Evolutionary conservation across 1,139 yeast genomes (phyloP).

Genomic region (Debaryomyces sp.): DNA sequence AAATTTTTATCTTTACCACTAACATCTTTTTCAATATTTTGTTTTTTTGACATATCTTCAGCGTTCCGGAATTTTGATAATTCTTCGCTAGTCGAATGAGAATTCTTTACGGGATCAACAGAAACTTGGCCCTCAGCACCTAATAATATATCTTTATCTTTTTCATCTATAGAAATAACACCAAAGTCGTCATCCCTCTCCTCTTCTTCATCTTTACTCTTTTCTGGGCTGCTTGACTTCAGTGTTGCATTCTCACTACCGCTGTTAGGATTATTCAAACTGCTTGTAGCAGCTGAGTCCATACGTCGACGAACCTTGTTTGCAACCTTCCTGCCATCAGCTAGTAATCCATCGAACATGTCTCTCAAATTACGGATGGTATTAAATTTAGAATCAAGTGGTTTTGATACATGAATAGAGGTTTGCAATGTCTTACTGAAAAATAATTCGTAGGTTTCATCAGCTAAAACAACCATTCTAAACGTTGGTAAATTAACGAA

Average conservation of each 20-base stretch:
- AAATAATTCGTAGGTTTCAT: conserved; percentile 86
- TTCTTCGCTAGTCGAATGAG: conserved; percentile 11
- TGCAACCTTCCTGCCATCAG: conserved; percentile 92
- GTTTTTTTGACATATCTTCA: conserved; percentile 10
- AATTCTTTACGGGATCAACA: conserved; percentile 21
- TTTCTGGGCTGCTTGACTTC: conserved; percentile 28
- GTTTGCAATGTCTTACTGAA: conserved; percentile 68
- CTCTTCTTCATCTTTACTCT: conserved; percentile 40
- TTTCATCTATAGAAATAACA: conserved; percentile 48
- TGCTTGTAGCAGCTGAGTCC: conserved; percentile 60
- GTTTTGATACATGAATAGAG: conserved; percentile 69
- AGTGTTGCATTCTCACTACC: conserved; percentile 27
- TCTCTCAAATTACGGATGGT: conserved; percentile 72
- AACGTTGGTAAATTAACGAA: conserved; percentile 83
- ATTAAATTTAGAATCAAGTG: conserved; percentile 46
- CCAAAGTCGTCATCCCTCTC: conserved; percentile 52
- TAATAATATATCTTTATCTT: conserved; percentile 47
- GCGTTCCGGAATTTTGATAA: conserved; percentile 17
- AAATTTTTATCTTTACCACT: conserved; percentile 18
- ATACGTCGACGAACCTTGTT: conserved; percentile 83
- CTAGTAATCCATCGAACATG: conserved; percentile 87
- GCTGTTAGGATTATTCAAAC: conserved; percentile 15
- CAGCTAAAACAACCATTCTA: conserved; percentile 92
- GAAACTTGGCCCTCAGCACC: conserved; percentile 50
- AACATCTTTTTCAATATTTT: conserved; percentile 3